Conservation (phyloP, 139 green algal genomes). For the Chlorella vulgaris region DNA sequence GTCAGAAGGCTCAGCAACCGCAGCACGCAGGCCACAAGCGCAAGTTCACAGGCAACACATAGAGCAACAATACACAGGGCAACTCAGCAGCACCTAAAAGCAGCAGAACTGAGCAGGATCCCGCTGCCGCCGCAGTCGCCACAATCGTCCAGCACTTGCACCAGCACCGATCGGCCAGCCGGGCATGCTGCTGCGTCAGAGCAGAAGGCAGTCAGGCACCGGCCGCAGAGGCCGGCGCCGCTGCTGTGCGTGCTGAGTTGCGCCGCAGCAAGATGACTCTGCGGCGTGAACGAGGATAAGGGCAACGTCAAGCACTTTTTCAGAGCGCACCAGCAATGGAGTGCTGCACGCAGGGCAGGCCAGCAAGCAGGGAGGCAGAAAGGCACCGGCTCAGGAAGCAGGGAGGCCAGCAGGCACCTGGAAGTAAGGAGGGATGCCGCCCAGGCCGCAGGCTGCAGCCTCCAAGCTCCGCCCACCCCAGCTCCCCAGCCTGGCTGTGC, state of each 20-base stretch:
- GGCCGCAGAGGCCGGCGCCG: background rate
- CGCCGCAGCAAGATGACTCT: background rate
- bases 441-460: background rate
- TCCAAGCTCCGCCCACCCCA: background rate
- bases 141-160: slow-evolving; percentile 2
- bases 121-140: background rate
- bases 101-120: background rate
- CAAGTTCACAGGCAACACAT: background rate
- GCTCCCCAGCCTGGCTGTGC: background rate
- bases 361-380: background rate
- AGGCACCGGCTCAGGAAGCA: background rate
- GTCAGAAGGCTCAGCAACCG: background rate
- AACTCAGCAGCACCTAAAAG: background rate
- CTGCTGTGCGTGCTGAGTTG: background rate
- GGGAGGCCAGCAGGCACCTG: background rate
- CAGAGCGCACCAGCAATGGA: background rate
- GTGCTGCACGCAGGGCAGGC: background rate
- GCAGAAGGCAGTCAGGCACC: background rate
- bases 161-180: background rate
- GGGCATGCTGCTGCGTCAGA: background rate
- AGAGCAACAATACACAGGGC: too few species aligned
- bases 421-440: background rate
- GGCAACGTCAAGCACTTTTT: background rate
- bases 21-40: background rate
- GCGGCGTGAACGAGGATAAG: background rate